phyloP scores from a whole-genome alignment of 352 stramenopile genomes.

The Phytophthora megakarya region DNA sequence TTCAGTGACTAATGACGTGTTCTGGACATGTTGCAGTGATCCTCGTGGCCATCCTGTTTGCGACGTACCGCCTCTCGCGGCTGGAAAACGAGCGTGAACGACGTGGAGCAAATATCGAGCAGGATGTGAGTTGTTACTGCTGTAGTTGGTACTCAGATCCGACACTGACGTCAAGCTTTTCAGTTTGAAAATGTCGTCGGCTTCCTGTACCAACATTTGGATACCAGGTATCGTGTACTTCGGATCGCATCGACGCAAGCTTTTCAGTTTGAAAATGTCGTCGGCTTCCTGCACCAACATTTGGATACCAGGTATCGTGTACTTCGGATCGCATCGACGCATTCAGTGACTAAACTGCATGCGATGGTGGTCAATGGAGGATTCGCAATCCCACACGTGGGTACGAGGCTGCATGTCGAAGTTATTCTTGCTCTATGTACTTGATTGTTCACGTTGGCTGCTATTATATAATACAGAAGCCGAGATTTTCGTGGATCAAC shows the following conservation, averaged over 20 bases:
- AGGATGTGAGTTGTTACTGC: constrained; percentile 37
- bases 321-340: constrained; percentile 36
- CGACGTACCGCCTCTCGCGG: constrained; percentile 61
- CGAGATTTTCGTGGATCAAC: constrained; percentile 55
- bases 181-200: constrained; percentile 54
- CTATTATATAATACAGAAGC: constrained; percentile 55
- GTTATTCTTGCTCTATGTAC: neutral
- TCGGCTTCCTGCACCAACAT: constrained; percentile 46
- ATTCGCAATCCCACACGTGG: constrained; percentile 56
- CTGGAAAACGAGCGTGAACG: constrained; percentile 53
- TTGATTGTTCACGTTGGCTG: constrained; percentile 4
- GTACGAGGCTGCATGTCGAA: constrained; percentile 31
- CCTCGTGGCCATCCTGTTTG: constrained; percentile 57
- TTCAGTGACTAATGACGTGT: neutral
- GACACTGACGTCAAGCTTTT: constrained; percentile 15
- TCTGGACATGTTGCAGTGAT: constrained; percentile 46
- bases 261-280: constrained; percentile 65
- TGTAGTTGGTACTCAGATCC: neutral
- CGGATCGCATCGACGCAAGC: constrained; percentile 31
- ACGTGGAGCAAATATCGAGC: constrained; percentile 33
- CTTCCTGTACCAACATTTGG: constrained; percentile 49
- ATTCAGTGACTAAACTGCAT: constrained; percentile 28
- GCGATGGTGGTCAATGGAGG: constrained; percentile 64
- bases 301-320: constrained; percentile 64
- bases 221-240: constrained; percentile 61